phyloP scores from a whole-genome alignment of 2,329 filamentous ascomycete species.

The Huntiella moniliformis region DNA sequence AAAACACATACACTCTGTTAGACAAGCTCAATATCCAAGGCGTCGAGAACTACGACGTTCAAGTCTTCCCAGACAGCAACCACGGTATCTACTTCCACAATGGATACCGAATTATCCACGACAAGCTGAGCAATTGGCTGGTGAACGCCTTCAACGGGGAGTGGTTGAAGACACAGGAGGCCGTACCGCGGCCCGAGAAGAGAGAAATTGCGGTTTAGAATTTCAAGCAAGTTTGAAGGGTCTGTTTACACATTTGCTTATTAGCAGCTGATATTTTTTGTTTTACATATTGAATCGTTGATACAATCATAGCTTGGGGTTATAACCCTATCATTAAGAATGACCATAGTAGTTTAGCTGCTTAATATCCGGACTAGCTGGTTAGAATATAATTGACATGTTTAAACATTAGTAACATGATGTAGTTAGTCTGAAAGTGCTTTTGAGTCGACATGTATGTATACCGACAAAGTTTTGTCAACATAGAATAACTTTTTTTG shows the following conservation, averaged over 20 bases:
- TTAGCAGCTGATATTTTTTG: neutral
- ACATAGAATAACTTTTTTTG: neutral
- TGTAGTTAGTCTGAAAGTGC: neutral
- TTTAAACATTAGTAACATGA: neutral
- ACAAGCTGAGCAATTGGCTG: conserved; percentile 84
- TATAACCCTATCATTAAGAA: too few species aligned
- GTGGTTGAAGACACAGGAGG: conserved; percentile 47
- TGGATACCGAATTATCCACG: conserved; percentile 76
- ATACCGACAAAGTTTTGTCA: neutral
- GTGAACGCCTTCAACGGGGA: conserved; percentile 96
- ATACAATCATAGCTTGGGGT: too few species aligned
- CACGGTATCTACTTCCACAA: conserved; percentile 92
- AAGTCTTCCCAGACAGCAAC: conserved; percentile 91
- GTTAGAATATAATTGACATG: too few species aligned
- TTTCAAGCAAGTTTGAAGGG: neutral
- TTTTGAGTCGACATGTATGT: too few species aligned
- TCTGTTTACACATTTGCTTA: neutral
- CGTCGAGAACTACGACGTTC: conserved; percentile 88
- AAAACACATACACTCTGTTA: conserved; percentile 74
- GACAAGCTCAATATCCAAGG: conserved; percentile 67
- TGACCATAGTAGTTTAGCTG: too few species aligned
- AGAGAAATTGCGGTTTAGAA: neutral
- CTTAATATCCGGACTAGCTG: too few species aligned
- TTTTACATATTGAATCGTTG: neutral
- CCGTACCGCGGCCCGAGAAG: conserved; percentile 26